Base-by-base conservation (phyloP, 768 basidiomycete species). In the Thelephora aurantiotincta region DNA sequence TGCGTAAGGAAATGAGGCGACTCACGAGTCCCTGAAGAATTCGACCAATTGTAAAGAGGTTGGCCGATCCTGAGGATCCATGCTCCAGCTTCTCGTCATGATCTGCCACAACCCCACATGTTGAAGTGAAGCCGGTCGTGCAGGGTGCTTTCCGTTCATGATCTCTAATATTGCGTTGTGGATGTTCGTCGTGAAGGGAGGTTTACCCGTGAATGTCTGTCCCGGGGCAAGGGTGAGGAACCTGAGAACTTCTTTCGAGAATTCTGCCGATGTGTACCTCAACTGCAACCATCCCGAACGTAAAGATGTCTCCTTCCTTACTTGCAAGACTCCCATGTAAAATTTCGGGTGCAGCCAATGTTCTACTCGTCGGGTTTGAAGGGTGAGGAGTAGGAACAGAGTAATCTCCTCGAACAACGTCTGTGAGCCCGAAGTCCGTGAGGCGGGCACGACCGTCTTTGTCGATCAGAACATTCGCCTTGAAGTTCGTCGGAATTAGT, bases 401-500 rank as follows among this genome's bases (percentile, higher is more conserved):
- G 9, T 30, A 4, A 4, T 30, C 26, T 30, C 26, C 26, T 9
- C 26, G 26, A 30, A 9, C 9, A 9, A 52, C 33, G 23, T 33
- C 35, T 9, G 57, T 54, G 14, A 60, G 43, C 2, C 59, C 57
- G 35, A 60, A 60, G 46, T 60, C 59, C 7, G 52, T 47, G 1
- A 60, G 50, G 33, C 50, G 52, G 4, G 56, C 50, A 23, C 35
- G 43, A 2, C 52, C 52, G 3, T 44, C 44, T 11, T 51, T 48
- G 38, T 56, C 51, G 14, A 60, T 50, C 12, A 58, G 33, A 13
- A 60, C 50, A 20, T 60, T 60, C 16, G 47, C 46, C 57, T 58
- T 19, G 5, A 9, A 30, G 26, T 30, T 30, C 26, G 9, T 30
- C 9, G 26, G 26, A n/a, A 30, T 30, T 9, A 30, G 9, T 30